A percentile compares a stretch with the other conserved stretches of the same genome.
Conservation (phyloP, 139 green algal species). For the Coelastrella sp. region DNA sequence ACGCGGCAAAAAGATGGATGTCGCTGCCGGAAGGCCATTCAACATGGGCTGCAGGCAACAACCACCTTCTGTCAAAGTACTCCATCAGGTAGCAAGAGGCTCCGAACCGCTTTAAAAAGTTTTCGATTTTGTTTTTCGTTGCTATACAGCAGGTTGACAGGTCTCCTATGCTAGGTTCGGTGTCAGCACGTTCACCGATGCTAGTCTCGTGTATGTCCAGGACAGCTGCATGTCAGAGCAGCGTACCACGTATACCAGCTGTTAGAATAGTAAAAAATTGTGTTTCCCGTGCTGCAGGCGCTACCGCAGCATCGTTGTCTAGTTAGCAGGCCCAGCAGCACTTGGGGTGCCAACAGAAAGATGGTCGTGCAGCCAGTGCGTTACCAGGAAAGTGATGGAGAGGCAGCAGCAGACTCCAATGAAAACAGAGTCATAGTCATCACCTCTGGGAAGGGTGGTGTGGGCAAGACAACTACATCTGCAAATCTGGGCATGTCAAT, state of each 20-base stretch:
- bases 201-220: too few species aligned
- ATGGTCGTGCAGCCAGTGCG: constrained; percentile 10
- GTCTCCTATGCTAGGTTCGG: too few species aligned
- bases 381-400: constrained; percentile 44
- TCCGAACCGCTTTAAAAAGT: too few species aligned
- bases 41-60: neutral
- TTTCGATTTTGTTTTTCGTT: too few species aligned
- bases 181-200: too few species aligned
- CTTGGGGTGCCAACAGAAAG: neutral
- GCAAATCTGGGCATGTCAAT: constrained; percentile 94
- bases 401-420: constrained; percentile 22
- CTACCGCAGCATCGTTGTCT: neutral
- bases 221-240: too few species aligned
- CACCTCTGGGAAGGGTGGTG: constrained; percentile 89
- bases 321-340: constrained; percentile 27
- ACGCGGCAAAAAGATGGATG: neutral
- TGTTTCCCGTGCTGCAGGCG: neutral
- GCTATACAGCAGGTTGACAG: too few species aligned
- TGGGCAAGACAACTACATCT: constrained; percentile 91
- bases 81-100: neutral
- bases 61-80: neutral
- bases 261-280: too few species aligned
- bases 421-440: constrained; percentile 78
- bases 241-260: too few species aligned
- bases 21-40: neutral